phyloP scores from a whole-genome alignment of 495 filamentous ascomycete genomes.

The Elasticomyces elasticus region DNA sequence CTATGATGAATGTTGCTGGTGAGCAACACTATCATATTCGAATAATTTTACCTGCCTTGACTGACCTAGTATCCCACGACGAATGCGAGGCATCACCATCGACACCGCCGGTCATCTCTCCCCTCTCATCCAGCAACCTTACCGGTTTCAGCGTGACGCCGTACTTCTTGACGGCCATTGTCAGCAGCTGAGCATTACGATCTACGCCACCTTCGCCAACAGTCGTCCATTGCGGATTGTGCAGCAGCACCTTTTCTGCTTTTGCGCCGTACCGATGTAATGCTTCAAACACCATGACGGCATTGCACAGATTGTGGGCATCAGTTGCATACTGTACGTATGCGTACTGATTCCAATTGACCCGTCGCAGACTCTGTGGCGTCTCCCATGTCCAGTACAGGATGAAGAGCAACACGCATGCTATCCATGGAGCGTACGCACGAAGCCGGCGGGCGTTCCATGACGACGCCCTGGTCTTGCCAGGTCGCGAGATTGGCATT shows the following conservation, averaged over 20 bases:
- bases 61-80: conserved; percentile 15
- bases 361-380: conserved; percentile 1
- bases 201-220: conserved; percentile 13
- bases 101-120: background rate
- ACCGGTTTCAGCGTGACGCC: conserved; percentile 29
- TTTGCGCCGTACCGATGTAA: conserved; percentile 27
- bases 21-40: no score
- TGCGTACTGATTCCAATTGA: conserved; percentile 27
- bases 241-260: conserved; percentile 30
- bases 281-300: conserved; percentile 30
- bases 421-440: background rate
- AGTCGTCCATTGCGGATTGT: conserved; percentile 29
- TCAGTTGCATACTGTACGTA: conserved; percentile 34
- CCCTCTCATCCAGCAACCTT: conserved; percentile 18
- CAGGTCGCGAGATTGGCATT: background rate
- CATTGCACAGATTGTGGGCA: conserved; percentile 30
- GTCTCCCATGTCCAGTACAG: background rate
- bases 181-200: conserved; percentile 26
- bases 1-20: no score
- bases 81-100: conserved; percentile 16
- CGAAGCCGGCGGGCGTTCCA: background rate
- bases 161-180: conserved; percentile 26
- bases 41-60: conserved; percentile 21
- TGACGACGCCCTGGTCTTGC: background rate
- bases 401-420: background rate